These are phyloP conservation scores for Tetrahymena thermophila DNA, from an alignment of 73 alveolate species.

Conservation along the genomic window DNA sequence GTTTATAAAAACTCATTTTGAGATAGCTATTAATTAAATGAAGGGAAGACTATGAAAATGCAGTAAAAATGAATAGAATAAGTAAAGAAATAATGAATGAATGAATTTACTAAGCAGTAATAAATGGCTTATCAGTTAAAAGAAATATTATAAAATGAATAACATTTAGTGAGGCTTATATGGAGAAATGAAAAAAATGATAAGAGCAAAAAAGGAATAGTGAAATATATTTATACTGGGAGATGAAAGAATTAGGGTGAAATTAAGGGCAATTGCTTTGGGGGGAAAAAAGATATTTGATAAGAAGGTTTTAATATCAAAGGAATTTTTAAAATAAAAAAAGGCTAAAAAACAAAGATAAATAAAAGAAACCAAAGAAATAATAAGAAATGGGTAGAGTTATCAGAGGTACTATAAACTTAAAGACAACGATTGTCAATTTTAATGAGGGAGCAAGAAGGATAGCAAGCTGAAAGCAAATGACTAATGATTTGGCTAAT, in stretches of 20 bases:
- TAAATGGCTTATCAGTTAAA: neutral
- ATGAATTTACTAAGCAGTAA: neutral
- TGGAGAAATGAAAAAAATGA: neutral
- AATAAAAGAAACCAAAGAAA: neutral
- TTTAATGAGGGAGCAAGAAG: neutral
- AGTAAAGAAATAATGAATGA: neutral
- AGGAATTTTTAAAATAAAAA: neutral
- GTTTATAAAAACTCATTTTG: neutral
- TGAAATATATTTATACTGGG: neutral
- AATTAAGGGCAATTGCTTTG: neutral
- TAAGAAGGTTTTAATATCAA: neutral
- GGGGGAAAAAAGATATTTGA: slow-evolving; percentile 1
- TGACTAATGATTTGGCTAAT: neutral
- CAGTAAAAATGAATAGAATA: neutral
- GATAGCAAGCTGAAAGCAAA: neutral
- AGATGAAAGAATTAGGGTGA: slow-evolving; percentile 2
- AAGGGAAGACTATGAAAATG: neutral
- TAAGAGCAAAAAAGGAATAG: neutral
- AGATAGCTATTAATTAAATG: neutral
- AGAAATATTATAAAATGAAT: neutral
- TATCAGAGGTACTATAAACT: neutral
- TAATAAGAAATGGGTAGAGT: neutral
- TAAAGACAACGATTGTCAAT: neutral
- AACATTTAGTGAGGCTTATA: neutral
- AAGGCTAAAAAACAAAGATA: neutral